Base-by-base conservation (phyloP, 441 rosid genomes). In the Theobroma grandiflorum region DNA sequence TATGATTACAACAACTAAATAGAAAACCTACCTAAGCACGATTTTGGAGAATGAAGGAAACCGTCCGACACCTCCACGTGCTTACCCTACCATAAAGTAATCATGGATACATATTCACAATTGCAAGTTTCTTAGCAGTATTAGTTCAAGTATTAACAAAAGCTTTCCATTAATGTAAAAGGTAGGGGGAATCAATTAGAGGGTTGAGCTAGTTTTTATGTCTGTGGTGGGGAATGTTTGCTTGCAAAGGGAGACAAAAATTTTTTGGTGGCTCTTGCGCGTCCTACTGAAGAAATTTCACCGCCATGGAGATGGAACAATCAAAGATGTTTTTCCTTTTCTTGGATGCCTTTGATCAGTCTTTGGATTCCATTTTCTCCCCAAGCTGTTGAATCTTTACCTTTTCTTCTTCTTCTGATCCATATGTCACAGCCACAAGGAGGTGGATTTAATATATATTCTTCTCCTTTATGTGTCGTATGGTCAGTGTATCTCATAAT, bases 21-120 rank as follows among this genome's bases (percentile, higher is more conserved):
- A 57, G 2, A 15, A 65, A 65, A 16, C 3, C 1, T n/a, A 33
- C 20, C 2, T 4, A 31, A 3, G 16, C 20, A 11, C 6, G 69
- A 37, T n/a, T 37, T 65, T 15, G 66, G 38, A 38, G 70, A 65
- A 14, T 20, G 62, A 65, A 65, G 4, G 70, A 65, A 38, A 43
- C 35, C 79, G 14, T 26, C 66, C 66, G 81, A 84, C 82, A 84
- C 11, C 66, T 75, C 62, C 84, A 80, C 78, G 77, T 81, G 86
- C 74, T 20, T 16, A 53, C 22, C 31, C 72, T 15, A 42, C 57
- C 76, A 74, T 33, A 55, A 74, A 35, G 15, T 8, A 18, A 31
- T 75, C 80, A 64, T 55, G 81, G 63, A 66, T 58, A 50, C 11
- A 57, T 66, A 26, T 61, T 59, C 12, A 67, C 37, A 52, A 0